phyloP scores from a whole-genome alignment of 2,329 filamentous ascomycete species.

The Talaromyces sp. region DNA sequence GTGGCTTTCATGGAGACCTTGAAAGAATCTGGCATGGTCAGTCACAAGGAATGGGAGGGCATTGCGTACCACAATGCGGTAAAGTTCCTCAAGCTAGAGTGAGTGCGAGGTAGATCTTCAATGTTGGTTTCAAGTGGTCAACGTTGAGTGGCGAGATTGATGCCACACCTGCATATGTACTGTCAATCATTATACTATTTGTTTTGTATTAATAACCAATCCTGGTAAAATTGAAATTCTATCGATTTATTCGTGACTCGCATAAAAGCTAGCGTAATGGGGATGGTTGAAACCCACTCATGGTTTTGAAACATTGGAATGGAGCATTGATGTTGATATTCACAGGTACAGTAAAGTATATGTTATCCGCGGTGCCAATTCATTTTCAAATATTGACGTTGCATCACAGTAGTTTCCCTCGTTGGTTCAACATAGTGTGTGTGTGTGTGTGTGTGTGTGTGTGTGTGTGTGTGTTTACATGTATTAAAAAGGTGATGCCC shows the following conservation, averaged over 20 bases:
- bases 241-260: neutral
- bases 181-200: neutral
- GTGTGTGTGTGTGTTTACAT: neutral
- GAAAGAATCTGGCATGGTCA: slow-evolving; percentile 45
- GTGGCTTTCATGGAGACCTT: slow-evolving; percentile 46
- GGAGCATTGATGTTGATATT: no score
- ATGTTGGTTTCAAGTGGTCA: neutral
- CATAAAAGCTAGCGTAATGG: no score
- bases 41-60: slow-evolving; percentile 43
- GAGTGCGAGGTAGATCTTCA: neutral
- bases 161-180: neutral
- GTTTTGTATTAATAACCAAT: neutral
- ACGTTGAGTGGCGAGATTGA: no score
- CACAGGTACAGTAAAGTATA: no score
- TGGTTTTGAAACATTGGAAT: no score
- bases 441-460: no score
- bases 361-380: no score
- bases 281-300: no score
- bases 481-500: neutral
- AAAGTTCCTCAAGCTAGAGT: slow-evolving; percentile 31
- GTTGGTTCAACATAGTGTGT: no score
- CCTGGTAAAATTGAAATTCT: neutral
- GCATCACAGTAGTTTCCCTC: no score
- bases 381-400: no score
- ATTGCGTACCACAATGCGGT: slow-evolving; percentile 51